Conservation (phyloP, 495 filamentous ascomycete genomes). For the Aspergillus biplanus region DNA sequence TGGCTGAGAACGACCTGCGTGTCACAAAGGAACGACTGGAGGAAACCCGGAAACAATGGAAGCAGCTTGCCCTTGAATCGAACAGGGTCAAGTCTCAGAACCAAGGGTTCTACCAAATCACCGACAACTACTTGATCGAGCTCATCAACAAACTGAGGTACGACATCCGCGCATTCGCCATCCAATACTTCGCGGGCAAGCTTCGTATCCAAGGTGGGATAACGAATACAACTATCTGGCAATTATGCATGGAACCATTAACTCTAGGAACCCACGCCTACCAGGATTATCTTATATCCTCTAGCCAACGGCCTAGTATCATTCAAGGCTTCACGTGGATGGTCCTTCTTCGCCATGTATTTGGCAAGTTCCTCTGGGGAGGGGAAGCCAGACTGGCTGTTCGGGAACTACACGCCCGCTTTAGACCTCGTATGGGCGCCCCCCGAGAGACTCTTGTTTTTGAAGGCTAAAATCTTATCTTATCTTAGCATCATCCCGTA, state of each 20-base stretch:
- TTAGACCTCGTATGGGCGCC: constrained; percentile 8
- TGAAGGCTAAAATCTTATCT: background rate
- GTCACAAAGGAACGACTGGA: background rate
- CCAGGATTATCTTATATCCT: background rate
- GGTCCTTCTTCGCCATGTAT: constrained; percentile 1
- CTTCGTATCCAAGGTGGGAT: background rate
- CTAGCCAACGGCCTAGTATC: constrained; percentile 1
- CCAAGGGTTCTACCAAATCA: constrained; percentile 15
- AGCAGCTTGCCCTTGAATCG: constrained; percentile 6
- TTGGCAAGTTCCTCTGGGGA: constrained; percentile 12
- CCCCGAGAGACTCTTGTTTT: too few species aligned
- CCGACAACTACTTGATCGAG: constrained; percentile 17
- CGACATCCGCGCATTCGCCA: constrained; percentile 11
- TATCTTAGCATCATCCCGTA: background rate
- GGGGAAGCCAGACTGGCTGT: background rate
- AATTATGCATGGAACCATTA: constrained; percentile 3
- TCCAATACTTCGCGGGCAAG: constrained; percentile 13
- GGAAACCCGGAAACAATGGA: constrained; percentile 12
- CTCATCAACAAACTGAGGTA: constrained; percentile 10
- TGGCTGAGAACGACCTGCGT: background rate
- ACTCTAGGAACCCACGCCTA: constrained; percentile 1
- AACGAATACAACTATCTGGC: background rate
- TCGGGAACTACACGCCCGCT: background rate
- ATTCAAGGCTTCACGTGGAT: constrained; percentile 13
- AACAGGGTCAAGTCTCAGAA: constrained; percentile 12